A percentile compares a stretch with the other conserved stretches of the same genome.
phyloP scores from a whole-genome alignment of 2,329 filamentous ascomycete genomes.

The Pleurostoma richardsiae region DNA sequence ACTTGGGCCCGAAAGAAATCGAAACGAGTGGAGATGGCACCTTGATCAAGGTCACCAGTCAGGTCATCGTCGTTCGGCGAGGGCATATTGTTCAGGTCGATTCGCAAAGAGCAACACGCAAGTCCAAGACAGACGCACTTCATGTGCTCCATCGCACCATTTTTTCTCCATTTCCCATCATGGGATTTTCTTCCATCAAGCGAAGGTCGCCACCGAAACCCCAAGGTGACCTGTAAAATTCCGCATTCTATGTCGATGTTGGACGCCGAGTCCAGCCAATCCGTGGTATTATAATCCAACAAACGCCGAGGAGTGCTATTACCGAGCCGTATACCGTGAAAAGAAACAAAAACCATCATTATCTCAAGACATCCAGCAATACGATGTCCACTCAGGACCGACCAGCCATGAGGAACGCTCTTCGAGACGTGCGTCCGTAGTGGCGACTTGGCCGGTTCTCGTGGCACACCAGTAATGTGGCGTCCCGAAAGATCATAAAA shows the following conservation, averaged over 20 bases:
- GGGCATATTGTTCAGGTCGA: not conserved
- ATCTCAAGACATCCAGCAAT: not conserved
- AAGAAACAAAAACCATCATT: not conserved
- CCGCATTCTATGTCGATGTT: not conserved
- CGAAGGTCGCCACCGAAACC: not conserved
- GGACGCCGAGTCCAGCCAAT: not conserved
- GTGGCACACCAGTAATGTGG: too few relatives aligned
- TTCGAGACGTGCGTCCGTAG: not conserved
- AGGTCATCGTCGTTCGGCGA: not conserved
- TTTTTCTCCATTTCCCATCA: not conserved
- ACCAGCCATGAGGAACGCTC: not conserved
- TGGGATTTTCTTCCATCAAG: not conserved
- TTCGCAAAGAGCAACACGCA: not conserved
- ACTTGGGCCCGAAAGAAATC: not conserved
- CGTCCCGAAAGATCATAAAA: too few relatives aligned
- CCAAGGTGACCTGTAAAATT: not conserved
- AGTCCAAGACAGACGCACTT: not conserved
- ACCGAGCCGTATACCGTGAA: not conserved
- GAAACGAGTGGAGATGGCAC: not conserved
- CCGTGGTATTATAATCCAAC: not conserved
- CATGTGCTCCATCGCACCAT: too few relatives aligned
- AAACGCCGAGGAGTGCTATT: not conserved
- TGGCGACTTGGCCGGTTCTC: not conserved
- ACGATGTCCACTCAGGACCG: not conserved
- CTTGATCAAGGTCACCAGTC: not conserved